Conservation (phyloP, 345 rosid species). For the Carallia pectinifolia region DNA sequence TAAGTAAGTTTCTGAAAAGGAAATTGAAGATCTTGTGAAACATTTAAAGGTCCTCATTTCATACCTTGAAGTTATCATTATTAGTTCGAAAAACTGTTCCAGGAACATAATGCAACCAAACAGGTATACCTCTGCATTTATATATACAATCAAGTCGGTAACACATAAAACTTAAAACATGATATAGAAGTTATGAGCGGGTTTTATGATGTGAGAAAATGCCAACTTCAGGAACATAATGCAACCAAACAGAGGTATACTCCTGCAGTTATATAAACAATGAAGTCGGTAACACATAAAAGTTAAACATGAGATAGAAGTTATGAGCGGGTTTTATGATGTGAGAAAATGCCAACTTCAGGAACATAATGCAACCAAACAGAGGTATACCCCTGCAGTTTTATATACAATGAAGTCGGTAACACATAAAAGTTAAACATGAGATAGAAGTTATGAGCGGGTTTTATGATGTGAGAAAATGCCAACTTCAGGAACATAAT, state of each 20-base stretch:
- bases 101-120: conserved; percentile 88
- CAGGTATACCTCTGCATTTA: conserved; percentile 65
- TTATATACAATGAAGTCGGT: background rate
- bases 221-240: conserved; percentile 24
- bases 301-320: background rate
- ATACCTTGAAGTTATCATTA: conserved; percentile 80
- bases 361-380: conserved; percentile 70
- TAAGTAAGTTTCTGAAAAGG: background rate
- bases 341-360: background rate
- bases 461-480: background rate
- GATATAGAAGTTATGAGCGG: background rate
- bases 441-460: background rate
- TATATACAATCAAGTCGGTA: background rate
- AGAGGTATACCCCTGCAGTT: conserved; percentile 61
- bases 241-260: conserved; percentile 85
- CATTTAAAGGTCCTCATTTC: background rate
- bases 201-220: background rate
- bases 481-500: conserved; percentile 24
- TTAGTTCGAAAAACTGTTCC: conserved; percentile 84
- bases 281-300: background rate
- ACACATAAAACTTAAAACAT: background rate
- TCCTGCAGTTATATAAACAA: conserved; percentile 32
- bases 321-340: background rate
- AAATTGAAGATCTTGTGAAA: conserved; percentile 1
- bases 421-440: background rate